phyloP scores from a whole-genome alignment of 1,284 basidiomycete species.

The Leccinum solheimii region DNA sequence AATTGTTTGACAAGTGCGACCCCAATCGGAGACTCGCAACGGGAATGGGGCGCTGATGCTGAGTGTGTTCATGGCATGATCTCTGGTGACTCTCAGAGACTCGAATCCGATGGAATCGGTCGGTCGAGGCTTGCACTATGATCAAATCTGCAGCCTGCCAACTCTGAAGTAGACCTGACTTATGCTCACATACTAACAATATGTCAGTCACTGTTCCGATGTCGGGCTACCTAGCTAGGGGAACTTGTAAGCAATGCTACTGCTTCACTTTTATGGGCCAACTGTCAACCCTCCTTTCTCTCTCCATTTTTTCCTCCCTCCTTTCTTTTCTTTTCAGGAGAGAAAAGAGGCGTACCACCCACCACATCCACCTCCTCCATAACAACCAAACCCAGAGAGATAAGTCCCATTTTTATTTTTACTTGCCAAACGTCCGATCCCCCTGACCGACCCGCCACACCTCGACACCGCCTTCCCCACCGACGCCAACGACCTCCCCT shows the following conservation, averaged over 20 bases:
- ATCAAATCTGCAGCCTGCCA: neutral
- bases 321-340: neutral
- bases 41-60: neutral
- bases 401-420: neutral
- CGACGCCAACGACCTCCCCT: conserved; percentile 69
- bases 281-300: neutral
- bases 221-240: neutral
- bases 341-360: neutral
- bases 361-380: neutral
- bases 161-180: neutral
- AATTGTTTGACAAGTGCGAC: neutral
- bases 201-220: neutral
- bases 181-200: too few species aligned
- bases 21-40: neutral
- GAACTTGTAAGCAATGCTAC: neutral
- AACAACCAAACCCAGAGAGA: neutral
- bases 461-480: conserved; percentile 82
- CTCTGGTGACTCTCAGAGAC: neutral
- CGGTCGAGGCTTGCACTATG: neutral
- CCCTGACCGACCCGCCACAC: conserved; percentile 64
- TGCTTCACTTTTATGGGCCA: neutral
- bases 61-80: neutral
- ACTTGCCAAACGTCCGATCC: neutral
- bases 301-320: neutral
- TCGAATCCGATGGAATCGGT: neutral